phyloP scores from a whole-genome alignment of 164 flowering plant genomes.

The Nymphaea thermarum region DNA sequence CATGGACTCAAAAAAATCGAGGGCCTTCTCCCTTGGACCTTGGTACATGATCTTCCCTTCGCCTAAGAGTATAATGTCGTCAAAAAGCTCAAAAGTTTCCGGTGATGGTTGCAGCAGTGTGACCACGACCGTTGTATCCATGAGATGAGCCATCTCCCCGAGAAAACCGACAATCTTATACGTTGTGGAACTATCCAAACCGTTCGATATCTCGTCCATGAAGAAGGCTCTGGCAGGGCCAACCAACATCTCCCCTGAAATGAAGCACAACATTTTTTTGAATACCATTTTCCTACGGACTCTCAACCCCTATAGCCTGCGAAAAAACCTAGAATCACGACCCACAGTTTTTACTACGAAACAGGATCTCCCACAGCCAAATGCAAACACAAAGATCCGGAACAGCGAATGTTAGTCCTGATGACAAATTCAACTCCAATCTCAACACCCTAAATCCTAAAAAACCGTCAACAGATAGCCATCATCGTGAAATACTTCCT shows the following conservation, averaged over 20 bases:
- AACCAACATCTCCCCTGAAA: constrained; percentile 54
- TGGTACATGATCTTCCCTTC: constrained; percentile 45
- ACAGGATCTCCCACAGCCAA: too few species aligned
- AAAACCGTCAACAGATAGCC: too few species aligned
- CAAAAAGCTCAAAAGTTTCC: constrained; percentile 55
- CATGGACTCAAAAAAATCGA: constrained; percentile 39
- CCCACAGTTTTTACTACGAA: too few species aligned
- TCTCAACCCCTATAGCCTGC: too few species aligned
- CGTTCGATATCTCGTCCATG: constrained; percentile 67
- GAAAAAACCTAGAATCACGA: too few species aligned
- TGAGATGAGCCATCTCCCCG: constrained; percentile 55
- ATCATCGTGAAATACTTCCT: too few species aligned
- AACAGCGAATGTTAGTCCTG: too few species aligned
- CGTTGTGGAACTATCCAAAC: constrained; percentile 67
- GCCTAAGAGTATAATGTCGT: constrained; percentile 43
- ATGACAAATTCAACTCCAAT: too few species aligned
- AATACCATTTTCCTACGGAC: too few species aligned
- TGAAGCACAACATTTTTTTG: too few species aligned
- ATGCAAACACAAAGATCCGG: too few species aligned
- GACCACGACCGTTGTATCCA: constrained; percentile 48
- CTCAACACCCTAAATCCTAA: too few species aligned
- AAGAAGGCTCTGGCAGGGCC: constrained; percentile 58
- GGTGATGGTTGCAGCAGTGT: constrained; percentile 67
- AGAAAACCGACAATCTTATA: constrained; percentile 42
- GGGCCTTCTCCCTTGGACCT: constrained; percentile 32